phyloP scores from a whole-genome alignment of 805 yeast genomes.

The Wickerhamomyces queroliae region DNA sequence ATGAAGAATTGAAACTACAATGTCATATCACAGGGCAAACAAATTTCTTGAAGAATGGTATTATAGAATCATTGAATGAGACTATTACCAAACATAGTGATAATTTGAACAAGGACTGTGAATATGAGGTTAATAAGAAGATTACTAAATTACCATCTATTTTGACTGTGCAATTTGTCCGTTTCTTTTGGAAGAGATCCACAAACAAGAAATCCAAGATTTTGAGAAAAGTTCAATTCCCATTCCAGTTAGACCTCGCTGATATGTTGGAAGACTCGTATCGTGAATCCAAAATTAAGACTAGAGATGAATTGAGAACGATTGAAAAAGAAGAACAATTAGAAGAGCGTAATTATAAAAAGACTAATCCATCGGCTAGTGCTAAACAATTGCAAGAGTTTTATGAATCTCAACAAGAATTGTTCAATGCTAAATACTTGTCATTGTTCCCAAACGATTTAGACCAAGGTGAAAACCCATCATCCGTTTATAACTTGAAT shows the following conservation, averaged over 20 bases:
- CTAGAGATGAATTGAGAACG: constrained; percentile 72
- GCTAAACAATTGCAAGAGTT: constrained; percentile 49
- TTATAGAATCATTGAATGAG: constrained; percentile 69
- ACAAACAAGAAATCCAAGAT: constrained; percentile 89
- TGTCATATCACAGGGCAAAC: constrained; percentile 87
- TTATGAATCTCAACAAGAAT: constrained; percentile 41
- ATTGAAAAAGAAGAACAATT: constrained; percentile 72
- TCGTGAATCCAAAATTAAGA: constrained; percentile 55
- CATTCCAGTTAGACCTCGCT: constrained; percentile 83
- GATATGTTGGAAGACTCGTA: constrained; percentile 82
- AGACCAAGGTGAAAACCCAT: constrained; percentile 67
- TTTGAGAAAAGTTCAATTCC: constrained; percentile 89
- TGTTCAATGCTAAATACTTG: constrained; percentile 41
- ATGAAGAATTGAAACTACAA: constrained; percentile 64
- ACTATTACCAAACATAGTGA: constrained; percentile 72
- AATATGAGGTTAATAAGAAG: constrained; percentile 50
- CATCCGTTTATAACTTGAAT: constrained; percentile 76
- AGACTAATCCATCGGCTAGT: constrained; percentile 36
- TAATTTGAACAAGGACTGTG: constrained; percentile 63
- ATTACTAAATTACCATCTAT: constrained; percentile 81
- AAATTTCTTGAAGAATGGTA: constrained; percentile 84
- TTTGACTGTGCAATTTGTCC: constrained; percentile 84
- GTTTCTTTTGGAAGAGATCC: constrained; percentile 95
- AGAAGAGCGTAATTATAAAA: constrained; percentile 66
- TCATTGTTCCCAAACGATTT: constrained; percentile 42